phyloP scores from a whole-genome alignment of 169 alveolate genomes.

The Plasmodium chabaudi region DNA sequence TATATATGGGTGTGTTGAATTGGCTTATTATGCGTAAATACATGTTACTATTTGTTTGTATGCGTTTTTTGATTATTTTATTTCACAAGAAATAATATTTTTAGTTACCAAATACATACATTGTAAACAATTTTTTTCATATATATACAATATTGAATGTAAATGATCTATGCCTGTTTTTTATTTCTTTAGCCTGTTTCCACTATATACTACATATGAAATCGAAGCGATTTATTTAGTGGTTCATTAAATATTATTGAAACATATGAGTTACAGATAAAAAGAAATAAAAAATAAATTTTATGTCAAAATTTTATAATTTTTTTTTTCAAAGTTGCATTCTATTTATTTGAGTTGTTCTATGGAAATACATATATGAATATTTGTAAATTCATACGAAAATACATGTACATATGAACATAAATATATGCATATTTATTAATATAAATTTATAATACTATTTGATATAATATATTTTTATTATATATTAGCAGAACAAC shows the following conservation, averaged over 20 bases:
- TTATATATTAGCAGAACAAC: neutral
- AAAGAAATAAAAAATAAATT: neutral
- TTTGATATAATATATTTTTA: constrained; percentile 3
- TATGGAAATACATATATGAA: constrained; percentile 16
- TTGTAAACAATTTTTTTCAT: neutral
- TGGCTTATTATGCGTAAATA: neutral
- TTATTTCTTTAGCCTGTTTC: constrained; percentile 3
- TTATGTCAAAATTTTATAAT: neutral
- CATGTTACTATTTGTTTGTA: constrained; percentile 4
- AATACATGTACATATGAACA: constrained; percentile 12
- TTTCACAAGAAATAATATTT: constrained; percentile 2
- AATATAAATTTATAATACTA: no score
- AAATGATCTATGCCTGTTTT: neutral
- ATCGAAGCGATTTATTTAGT: constrained; percentile 9
- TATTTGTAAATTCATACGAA: neutral
- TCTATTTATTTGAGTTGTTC: constrained; percentile 1
- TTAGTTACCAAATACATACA: constrained; percentile 10
- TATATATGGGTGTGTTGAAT: neutral
- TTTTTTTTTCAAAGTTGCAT: constrained; percentile 16
- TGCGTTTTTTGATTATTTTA: constrained; percentile 2
- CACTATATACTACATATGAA: constrained; percentile 2
- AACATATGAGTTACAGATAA: neutral
- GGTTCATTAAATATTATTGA: neutral
- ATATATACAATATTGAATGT: neutral
- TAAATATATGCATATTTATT: neutral